Evolutionary conservation across 768 basidiomycete species (phyloP), one percentile per base, ranked within the genome.

Genomic region (Termitomyces sp.): DNA sequence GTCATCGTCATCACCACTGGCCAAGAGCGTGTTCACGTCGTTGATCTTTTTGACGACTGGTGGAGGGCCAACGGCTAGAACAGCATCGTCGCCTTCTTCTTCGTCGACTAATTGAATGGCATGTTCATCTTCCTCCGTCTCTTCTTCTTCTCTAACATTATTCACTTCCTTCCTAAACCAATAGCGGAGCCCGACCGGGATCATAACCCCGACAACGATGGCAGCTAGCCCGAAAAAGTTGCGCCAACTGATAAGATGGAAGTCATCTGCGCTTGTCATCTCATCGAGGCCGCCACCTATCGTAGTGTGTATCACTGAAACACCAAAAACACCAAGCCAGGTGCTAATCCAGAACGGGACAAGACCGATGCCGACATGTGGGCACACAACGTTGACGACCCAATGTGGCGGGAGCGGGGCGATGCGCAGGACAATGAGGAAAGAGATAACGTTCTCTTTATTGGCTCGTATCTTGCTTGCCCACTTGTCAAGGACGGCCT

Each of bases 381-480:
- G 95, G 61, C 90, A 91, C 9, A 97, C 76, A 57, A 97, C 79
- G 68, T 98, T 98, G 62, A 96, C 86, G 34, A 97, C 89, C 96
- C 96, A 98, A 65, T 97, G 95, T 5, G 95, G 95, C 31, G 95
- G 95, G 20, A 97, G 79, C 0, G 95, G 95, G 1, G 94, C 90
- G 58, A 98, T 95, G 56, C 94, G 87, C 45, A 98, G 77, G n/a
- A 98, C 85, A 70, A 98, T 90, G 63, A 98, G 84, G 72, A 95
- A 98, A 13, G 91, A 91, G 45, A 97, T 81, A 66, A 97, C 77
- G 73, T 94, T 94, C 64, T 86, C 86, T 60, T 83, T 87, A 71
- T 93, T 90, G 3, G 81, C 79, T 60, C 78, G 77, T 46, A 98
- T 88, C 74, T 88, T 92, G 24, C 75, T 78, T 2, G 85, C 81